Evolutionary conservation across 495 filamentous ascomycete genomes (phyloP).

Genomic region (Neurospora sp.): DNA sequence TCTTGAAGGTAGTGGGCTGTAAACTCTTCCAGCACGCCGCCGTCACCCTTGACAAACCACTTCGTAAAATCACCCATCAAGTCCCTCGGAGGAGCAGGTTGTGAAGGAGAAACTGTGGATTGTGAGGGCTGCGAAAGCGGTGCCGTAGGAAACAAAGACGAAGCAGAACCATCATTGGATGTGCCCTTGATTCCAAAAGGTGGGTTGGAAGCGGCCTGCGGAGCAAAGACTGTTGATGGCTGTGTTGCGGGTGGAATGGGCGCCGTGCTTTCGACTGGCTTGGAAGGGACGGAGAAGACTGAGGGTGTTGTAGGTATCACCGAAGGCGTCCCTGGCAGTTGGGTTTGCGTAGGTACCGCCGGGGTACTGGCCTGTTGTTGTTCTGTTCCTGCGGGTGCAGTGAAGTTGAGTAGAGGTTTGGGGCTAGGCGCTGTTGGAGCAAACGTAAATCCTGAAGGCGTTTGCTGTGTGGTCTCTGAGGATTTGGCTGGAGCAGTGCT

Average conservation of each 20-base stretch:
- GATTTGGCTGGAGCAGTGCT: neutral
- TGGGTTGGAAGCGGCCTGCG: neutral
- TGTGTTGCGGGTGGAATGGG: neutral
- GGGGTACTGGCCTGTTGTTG: neutral
- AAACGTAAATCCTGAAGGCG: neutral
- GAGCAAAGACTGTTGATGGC: slow-evolving; percentile 2
- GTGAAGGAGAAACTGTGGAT: neutral
- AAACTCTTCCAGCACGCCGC: slow-evolving; percentile 32
- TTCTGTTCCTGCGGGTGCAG: neutral
- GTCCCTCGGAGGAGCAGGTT: slow-evolving; percentile 14
- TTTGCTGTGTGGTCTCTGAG: neutral
- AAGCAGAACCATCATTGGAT: neutral
- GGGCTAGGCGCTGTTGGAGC: neutral
- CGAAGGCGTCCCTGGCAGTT: neutral
- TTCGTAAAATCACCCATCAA: slow-evolving; percentile 29
- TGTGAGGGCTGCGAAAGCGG: neutral
- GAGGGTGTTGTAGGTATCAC: neutral
- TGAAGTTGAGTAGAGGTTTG: neutral
- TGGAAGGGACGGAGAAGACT: neutral
- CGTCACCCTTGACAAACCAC: slow-evolving; percentile 38
- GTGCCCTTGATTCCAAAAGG: neutral
- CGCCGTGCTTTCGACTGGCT: neutral
- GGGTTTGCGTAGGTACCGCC: neutral
- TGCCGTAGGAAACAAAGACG: neutral
- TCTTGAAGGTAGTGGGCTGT: slow-evolving; percentile 24